Percentiles rank a stretch among this genome's conserved stretches.
Evolutionary conservation across 306 rosid species (phyloP).

Genomic region (Cicer bijugum): DNA sequence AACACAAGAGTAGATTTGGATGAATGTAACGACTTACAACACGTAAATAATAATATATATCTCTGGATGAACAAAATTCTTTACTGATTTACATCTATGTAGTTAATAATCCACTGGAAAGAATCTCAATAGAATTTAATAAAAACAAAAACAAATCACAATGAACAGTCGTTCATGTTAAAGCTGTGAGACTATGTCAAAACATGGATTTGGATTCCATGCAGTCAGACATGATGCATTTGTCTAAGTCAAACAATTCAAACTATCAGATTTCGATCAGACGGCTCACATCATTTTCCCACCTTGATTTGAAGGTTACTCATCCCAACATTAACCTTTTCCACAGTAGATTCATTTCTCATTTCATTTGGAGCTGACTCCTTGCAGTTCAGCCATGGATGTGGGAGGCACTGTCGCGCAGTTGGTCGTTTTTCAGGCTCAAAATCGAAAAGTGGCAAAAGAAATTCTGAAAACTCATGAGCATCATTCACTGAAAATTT

Average conservation of each 20-base stretch:
- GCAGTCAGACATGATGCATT: background rate
- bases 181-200: slow-evolving; percentile 35
- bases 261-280: background rate
- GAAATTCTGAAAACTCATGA: slow-evolving; percentile 69
- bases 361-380: slow-evolving; percentile 52
- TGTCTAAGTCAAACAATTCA: background rate
- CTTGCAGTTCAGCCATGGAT: slow-evolving; percentile 68
- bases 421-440: slow-evolving; percentile 92
- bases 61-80: slow-evolving; percentile 55
- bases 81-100: slow-evolving; percentile 63
- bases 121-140: slow-evolving; percentile 50
- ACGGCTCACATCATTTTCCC: slow-evolving; percentile 57
- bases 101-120: slow-evolving; percentile 51
- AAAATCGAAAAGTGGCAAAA: slow-evolving; percentile 74
- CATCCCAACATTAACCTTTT: slow-evolving; percentile 71
- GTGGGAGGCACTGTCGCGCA: slow-evolving; percentile 81
- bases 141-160: slow-evolving; percentile 50
- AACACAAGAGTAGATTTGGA: background rate
- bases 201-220: background rate
- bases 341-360: slow-evolving; percentile 53
- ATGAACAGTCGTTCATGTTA: slow-evolving; percentile 46
- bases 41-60: slow-evolving; percentile 44
- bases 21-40: slow-evolving; percentile 34
- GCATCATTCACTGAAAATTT: slow-evolving; percentile 76
- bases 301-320: slow-evolving; percentile 71